phyloP scores from a whole-genome alignment of 148 eudicot genomes.

The Rhododendron ferrugineum region DNA sequence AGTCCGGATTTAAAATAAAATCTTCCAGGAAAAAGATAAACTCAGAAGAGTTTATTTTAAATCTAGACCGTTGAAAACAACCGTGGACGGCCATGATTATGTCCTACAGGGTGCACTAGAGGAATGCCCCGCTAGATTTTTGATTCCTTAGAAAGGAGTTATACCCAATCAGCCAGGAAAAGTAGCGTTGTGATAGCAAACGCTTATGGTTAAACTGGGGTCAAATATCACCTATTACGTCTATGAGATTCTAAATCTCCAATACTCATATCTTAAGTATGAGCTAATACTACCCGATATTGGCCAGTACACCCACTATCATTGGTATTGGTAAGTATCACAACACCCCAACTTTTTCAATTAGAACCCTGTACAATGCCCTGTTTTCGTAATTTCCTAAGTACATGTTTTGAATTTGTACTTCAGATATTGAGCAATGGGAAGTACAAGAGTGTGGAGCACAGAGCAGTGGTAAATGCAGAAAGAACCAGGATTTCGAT shows the following conservation, averaged over 20 bases:
- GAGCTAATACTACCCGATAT: background rate
- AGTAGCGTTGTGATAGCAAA: background rate
- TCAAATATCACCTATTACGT: background rate
- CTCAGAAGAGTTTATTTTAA: too few relatives aligned
- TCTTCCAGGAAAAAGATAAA: too few relatives aligned
- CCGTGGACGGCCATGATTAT: too few relatives aligned
- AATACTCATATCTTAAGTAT: background rate
- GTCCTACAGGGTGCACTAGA: too few relatives aligned
- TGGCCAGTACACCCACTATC: too few relatives aligned
- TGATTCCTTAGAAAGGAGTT: too few relatives aligned
- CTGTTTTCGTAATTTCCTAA: background rate
- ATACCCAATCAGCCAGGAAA: background rate
- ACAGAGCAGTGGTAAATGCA: conserved; percentile 18
- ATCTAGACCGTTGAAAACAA: too few relatives aligned
- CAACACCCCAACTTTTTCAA: background rate
- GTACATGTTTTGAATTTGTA: background rate
- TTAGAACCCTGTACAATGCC: background rate
- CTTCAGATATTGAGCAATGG: conserved; percentile 23
- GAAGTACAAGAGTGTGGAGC: conserved; percentile 25
- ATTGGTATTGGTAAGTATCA: background rate
- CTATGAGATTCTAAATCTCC: background rate
- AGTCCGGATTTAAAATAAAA: too few relatives aligned
- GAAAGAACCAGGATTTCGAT: conserved; percentile 16
- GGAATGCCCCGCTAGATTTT: too few relatives aligned
- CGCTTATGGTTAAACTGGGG: background rate